Base-by-base conservation (phyloP, 2,329 filamentous ascomycete genomes). In the Trichophyton schoenleinii region DNA sequence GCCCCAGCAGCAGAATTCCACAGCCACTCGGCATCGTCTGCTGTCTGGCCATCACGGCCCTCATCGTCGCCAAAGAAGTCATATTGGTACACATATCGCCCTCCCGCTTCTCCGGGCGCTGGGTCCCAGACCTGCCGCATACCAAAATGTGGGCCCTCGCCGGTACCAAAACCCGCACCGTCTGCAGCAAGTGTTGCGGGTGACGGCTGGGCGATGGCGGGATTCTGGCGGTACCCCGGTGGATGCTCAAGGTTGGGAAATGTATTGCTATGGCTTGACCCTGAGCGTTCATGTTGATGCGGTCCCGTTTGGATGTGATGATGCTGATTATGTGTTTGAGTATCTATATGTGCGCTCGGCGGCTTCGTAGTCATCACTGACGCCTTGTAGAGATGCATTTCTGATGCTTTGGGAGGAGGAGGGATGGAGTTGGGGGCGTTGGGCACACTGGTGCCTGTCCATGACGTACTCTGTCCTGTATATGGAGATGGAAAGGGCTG, bases 21-120 rank as follows among this genome's bases (percentile, higher is more conserved):
- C 1, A 77, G 71, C 91, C 88, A 46, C 87, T 88, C 61, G 80
- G 81, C 63, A 81, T 81, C 63, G 88, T 80, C 66, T 85, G 80
- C 71, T 88, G 83, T 31, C 4, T 44, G 41, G 6, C 3, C n/a
- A 6, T 52, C 28, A 13, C 48, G 36, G 20, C 25, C 34, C n/a
- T 58, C 42, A 7, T 44, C 52, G n/a, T 31, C 49, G 22, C 22
- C 49, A 11, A 53, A 31, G 18, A 38, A 57, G 49, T 60, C 36
- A 53, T 58, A 62, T 8, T 44, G 20, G 46, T 63, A 66, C 5
- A 61, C 63, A 44, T 66, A 66, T 28, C 63, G 34, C 8, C 64
- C 64, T 13, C 64, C 64, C 7, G 64, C 60, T 5, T 62, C 53
- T 13, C 61, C 61, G 5, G 64, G 63, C 8, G 63, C 60, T 31